Evolutionary conservation across 2,329 filamentous ascomycete genomes (phyloP).

Genomic region (Monilinia aucupariae): DNA sequence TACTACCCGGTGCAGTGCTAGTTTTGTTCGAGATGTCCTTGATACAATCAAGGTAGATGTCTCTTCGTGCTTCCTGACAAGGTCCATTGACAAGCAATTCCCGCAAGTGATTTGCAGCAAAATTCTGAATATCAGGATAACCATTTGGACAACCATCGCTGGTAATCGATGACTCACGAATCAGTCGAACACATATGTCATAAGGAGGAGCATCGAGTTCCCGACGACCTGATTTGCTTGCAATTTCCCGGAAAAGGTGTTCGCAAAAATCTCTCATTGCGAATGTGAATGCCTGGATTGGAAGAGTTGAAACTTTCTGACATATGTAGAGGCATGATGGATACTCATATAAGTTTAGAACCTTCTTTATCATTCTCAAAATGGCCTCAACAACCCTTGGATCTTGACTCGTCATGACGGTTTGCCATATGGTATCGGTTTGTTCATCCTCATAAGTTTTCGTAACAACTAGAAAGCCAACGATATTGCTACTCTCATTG

Average conservation of each 20-base stretch:
- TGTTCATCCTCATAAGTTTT: conserved; percentile 64
- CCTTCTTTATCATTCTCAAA: conserved; percentile 55
- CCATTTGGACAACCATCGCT: conserved; percentile 50
- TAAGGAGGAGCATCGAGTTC: conserved; percentile 44
- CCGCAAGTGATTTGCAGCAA: conserved; percentile 57
- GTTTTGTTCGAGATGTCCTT: conserved; percentile 61
- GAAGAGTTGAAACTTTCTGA: conserved; percentile 61
- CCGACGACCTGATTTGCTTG: conserved; percentile 41
- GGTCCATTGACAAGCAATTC: conserved; percentile 54
- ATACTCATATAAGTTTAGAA: conserved; percentile 46
- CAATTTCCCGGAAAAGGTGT: conserved; percentile 43
- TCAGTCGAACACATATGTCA: conserved; percentile 57
- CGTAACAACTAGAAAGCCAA: conserved; percentile 81
- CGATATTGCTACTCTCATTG: conserved; percentile 70
- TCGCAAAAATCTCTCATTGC: conserved; percentile 59
- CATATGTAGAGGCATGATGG: conserved; percentile 59
- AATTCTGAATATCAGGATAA: conserved; percentile 56
- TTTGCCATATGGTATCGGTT: conserved; percentile 78
- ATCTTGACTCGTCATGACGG: conserved; percentile 75
- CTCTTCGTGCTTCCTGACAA: conserved; percentile 49
- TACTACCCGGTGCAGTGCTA: conserved; percentile 63
- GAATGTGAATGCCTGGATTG: conserved; percentile 56
- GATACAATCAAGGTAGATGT: conserved; percentile 63
- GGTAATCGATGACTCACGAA: conserved; percentile 63
- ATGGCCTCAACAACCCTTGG: conserved; percentile 78